Conservation (phyloP, 208 protist genomes). For the Strigomonas galati region DNA sequence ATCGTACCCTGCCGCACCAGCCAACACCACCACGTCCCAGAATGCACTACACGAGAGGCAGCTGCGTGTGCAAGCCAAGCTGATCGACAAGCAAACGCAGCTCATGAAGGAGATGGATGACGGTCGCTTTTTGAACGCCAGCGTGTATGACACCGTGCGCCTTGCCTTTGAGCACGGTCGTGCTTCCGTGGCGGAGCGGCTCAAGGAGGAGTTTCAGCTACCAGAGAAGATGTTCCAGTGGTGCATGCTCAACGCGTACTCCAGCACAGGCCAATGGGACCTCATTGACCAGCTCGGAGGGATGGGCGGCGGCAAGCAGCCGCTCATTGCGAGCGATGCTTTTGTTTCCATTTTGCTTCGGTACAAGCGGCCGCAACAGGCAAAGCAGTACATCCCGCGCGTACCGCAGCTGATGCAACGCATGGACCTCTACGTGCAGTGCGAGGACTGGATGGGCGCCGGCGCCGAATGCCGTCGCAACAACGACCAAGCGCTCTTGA, state of each 20-base stretch:
- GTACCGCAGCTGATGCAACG: conserved; percentile 58
- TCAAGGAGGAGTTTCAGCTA: conserved; percentile 62
- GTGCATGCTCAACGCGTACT: conserved; percentile 62
- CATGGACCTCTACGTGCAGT: conserved; percentile 85
- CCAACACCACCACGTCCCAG: not conserved
- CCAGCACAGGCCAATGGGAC: conserved; percentile 59
- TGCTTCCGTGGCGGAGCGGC: conserved; percentile 29
- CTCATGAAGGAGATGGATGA: conserved; percentile 65
- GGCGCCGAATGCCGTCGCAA: conserved; percentile 59
- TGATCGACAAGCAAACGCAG: conserved; percentile 63
- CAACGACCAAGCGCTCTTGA: conserved; percentile 53
- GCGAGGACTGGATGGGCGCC: conserved; percentile 61
- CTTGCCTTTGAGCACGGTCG: conserved; percentile 58
- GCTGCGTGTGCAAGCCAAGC: conserved; percentile 22
- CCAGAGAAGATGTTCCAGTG: conserved; percentile 76
- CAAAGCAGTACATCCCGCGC: conserved; percentile 64
- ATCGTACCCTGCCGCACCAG: conserved; percentile 24
- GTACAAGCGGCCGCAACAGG: conserved; percentile 54
- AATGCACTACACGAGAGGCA: no score
- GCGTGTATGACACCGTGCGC: conserved; percentile 53
- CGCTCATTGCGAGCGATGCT: conserved; percentile 41
- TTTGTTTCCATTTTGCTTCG: conserved; percentile 56
- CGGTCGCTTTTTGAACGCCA: conserved; percentile 68
- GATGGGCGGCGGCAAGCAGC: conserved; percentile 26
- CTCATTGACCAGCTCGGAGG: conserved; percentile 62